Evolutionary conservation across 495 filamentous ascomycete species (phyloP).

Genomic region (Penicillium psychrofluorescens): DNA sequence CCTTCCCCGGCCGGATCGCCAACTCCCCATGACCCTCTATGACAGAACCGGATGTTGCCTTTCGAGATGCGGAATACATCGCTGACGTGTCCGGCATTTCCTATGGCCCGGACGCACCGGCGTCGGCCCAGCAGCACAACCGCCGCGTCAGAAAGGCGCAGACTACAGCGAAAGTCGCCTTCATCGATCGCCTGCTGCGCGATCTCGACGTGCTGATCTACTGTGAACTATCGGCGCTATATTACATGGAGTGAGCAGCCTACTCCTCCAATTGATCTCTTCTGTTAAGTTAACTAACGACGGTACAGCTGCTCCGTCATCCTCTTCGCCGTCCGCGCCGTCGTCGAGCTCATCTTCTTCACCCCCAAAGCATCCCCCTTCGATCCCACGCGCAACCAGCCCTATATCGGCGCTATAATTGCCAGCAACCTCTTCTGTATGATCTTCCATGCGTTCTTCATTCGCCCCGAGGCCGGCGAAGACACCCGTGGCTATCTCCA

Average conservation of each 20-base stretch:
- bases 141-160: slow-evolving; percentile 32
- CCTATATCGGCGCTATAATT: slow-evolving; percentile 65
- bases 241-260: slow-evolving; percentile 78
- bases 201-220: slow-evolving; percentile 77
- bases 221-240: slow-evolving; percentile 70
- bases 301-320: slow-evolving; percentile 65
- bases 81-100: slow-evolving; percentile 41
- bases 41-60: slow-evolving; percentile 38
- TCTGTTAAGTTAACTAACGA: too few relatives aligned
- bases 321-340: slow-evolving; percentile 59
- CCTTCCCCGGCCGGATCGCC: slow-evolving; percentile 9
- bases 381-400: slow-evolving; percentile 52
- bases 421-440: slow-evolving; percentile 65
- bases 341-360: slow-evolving; percentile 68
- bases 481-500: slow-evolving; percentile 74
- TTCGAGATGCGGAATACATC: slow-evolving; percentile 47
- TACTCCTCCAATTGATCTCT: too few relatives aligned
- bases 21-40: slow-evolving; percentile 45
- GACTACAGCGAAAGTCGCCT: slow-evolving; percentile 39
- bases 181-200: slow-evolving; percentile 62
- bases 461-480: slow-evolving; percentile 62
- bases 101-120: slow-evolving; percentile 7
- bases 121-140: slow-evolving; percentile 8
- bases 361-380: slow-evolving; percentile 69
- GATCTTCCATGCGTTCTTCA: slow-evolving; percentile 57